These are phyloP conservation scores for Nigrospora sphaerica DNA, from an alignment of 2,329 filamentous ascomycete genomes.

Conservation along the genomic window DNA sequence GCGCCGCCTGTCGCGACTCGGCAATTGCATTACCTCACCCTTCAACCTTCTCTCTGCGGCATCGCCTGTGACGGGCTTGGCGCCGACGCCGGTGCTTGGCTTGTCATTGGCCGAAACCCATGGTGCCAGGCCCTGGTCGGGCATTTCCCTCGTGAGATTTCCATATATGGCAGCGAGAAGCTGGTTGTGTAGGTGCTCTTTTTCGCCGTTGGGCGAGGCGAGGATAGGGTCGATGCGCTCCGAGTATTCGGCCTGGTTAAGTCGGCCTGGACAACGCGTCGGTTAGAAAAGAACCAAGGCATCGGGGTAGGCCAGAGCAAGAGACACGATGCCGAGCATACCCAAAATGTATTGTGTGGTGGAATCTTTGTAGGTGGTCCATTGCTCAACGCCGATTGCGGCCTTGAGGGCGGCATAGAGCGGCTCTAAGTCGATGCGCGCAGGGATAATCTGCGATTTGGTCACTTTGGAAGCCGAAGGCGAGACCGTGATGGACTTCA, in stretches of 20 bases:
- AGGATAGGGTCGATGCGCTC: slow-evolving; percentile 55
- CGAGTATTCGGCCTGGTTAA: slow-evolving; percentile 56
- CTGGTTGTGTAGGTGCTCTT: slow-evolving; percentile 60
- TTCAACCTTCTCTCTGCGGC: slow-evolving; percentile 59
- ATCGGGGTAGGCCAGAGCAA: slow-evolving; percentile 3
- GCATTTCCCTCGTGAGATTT: slow-evolving; percentile 64
- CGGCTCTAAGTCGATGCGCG: slow-evolving; percentile 61
- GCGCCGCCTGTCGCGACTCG: slow-evolving; percentile 56
- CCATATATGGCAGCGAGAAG: slow-evolving; percentile 59
- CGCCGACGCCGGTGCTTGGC: slow-evolving; percentile 46
- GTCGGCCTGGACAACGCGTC: slow-evolving; percentile 38
- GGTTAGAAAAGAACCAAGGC: slow-evolving; percentile 14
- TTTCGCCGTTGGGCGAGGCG: slow-evolving; percentile 48
- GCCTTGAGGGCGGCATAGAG: slow-evolving; percentile 56
- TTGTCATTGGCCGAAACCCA: slow-evolving; percentile 70
- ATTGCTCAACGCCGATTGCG: slow-evolving; percentile 53
- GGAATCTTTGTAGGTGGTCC: slow-evolving; percentile 57
- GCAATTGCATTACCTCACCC: slow-evolving; percentile 64
- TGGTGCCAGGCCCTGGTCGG: slow-evolving; percentile 58
- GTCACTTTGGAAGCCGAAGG: slow-evolving; percentile 41
- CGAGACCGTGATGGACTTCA: slow-evolving; percentile 51
- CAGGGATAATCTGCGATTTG: slow-evolving; percentile 57
- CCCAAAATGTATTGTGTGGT: slow-evolving; percentile 57
- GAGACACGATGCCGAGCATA: slow-evolving; percentile 22
- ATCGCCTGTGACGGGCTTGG: slow-evolving; percentile 58